These are phyloP conservation scores for Psilocybe subaeruginosa DNA, from an alignment of 768 basidiomycete genomes.

Conservation along the genomic window DNA sequence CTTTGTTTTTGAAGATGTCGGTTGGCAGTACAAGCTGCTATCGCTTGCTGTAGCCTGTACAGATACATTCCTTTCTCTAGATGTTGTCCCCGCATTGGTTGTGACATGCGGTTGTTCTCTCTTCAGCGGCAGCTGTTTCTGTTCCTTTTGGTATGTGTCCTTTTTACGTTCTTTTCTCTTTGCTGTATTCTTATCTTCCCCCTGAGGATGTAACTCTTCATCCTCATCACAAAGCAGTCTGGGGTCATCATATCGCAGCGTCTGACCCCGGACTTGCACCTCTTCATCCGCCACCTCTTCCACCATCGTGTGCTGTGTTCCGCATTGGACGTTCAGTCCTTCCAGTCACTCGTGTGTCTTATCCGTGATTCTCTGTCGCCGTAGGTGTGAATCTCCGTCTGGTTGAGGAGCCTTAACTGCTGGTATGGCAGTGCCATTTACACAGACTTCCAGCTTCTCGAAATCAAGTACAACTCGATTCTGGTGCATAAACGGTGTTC, in stretches of 20 bases:
- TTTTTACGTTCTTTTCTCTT: background rate
- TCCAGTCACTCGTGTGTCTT: background rate
- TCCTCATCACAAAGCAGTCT: background rate
- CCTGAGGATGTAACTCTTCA: background rate
- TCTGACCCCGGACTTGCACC: background rate
- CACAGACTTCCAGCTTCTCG: constrained; percentile 10
- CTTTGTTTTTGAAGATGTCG: constrained; percentile 18
- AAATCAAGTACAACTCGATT: background rate
- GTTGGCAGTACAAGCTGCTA: constrained; percentile 13
- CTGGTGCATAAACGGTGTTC: constrained; percentile 33
- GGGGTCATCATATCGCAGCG: background rate
- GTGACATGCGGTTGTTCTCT: too few relatives aligned
- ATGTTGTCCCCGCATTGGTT: too few relatives aligned
- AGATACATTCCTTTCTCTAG: too few relatives aligned
- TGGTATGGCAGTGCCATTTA: constrained; percentile 4
- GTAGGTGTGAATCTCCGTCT: background rate
- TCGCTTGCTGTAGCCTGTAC: background rate
- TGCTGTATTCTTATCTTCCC: background rate
- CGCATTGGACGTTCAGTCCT: background rate
- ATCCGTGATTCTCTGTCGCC: background rate
- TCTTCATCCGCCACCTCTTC: background rate
- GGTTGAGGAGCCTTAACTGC: background rate
- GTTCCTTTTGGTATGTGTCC: constrained; percentile 1
- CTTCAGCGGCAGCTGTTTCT: too few relatives aligned
- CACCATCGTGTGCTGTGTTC: background rate